A percentile compares a stretch with the other conserved stretches of the same genome.
These are phyloP conservation scores for Aspergillus sp. DNA, from an alignment of 2,329 filamentous ascomycete species.

Conservation along the genomic window DNA sequence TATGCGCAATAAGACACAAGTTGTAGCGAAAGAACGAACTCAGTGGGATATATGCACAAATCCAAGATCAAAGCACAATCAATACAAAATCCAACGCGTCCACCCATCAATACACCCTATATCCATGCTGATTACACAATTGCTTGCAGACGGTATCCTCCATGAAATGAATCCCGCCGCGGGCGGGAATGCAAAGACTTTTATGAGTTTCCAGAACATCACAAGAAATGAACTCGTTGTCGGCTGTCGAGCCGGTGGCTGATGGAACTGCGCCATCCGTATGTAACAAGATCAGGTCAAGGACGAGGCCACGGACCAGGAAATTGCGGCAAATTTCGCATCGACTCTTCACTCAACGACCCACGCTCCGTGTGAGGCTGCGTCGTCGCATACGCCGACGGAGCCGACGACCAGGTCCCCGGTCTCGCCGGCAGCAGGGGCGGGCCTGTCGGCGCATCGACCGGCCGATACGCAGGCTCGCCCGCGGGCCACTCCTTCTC, in stretches of 20 bases:
- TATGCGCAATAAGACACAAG: neutral
- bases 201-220: neutral
- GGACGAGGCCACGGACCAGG: slow-evolving; percentile 16
- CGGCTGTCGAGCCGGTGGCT: too few relatives aligned
- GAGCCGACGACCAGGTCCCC: slow-evolving; percentile 14
- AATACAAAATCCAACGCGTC: slow-evolving; percentile 1
- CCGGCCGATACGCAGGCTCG: slow-evolving; percentile 9
- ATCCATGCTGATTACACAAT: slow-evolving; percentile 8
- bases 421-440: slow-evolving; percentile 5
- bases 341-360: slow-evolving; percentile 10
- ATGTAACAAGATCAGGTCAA: neutral
- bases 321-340: slow-evolving; percentile 15
- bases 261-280: neutral
- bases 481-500: slow-evolving; percentile 15
- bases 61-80: neutral
- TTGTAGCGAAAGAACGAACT: neutral
- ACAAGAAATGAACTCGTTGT: neutral
- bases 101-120: slow-evolving; percentile 9
- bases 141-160: slow-evolving; percentile 5
- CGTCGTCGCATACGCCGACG: slow-evolving; percentile 11
- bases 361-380: slow-evolving; percentile 3
- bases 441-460: slow-evolving; percentile 6
- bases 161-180: slow-evolving; percentile 9
- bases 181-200: slow-evolving; percentile 5
- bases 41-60: neutral